Evolutionary conservation across 2,329 filamentous ascomycete species (phyloP).

Genomic region (Pseudogymnoascus sp.): DNA sequence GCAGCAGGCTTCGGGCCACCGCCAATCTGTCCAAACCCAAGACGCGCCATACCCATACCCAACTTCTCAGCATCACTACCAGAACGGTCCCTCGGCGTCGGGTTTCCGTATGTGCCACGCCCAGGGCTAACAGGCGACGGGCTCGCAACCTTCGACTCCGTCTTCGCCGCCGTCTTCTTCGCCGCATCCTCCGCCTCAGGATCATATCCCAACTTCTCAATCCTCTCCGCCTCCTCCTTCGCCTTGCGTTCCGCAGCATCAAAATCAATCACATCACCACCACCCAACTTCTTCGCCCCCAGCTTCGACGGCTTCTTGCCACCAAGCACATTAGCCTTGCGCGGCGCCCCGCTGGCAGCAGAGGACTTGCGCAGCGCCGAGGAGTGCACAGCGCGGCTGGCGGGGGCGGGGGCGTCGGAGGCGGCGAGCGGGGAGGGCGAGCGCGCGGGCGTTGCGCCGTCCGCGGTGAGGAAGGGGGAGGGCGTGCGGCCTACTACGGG

Average conservation of each 20-base stretch:
- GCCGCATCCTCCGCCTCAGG: constrained; percentile 66
- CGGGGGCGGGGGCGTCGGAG: constrained; percentile 49
- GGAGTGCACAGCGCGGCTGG: constrained; percentile 67
- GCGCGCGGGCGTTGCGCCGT: constrained; percentile 62
- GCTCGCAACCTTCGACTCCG: constrained; percentile 45
- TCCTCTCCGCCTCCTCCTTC: constrained; percentile 92
- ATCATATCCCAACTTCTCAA: constrained; percentile 91
- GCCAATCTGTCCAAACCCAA: constrained; percentile 83
- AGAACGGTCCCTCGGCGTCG: constrained; percentile 49
- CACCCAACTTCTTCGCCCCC: constrained; percentile 78
- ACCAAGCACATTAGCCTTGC: constrained; percentile 78
- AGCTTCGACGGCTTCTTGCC: constrained; percentile 77
- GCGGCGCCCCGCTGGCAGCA: constrained; percentile 50
- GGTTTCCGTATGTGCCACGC: constrained; percentile 53
- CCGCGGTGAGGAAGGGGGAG: constrained; percentile 81
- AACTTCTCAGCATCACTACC: constrained; percentile 78
- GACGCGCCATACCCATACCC: constrained; percentile 76
- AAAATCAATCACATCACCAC: constrained; percentile 76
- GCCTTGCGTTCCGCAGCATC: constrained; percentile 96
- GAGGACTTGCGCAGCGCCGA: constrained; percentile 72
- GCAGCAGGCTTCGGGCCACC: constrained; percentile 49
- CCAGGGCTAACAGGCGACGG: constrained; percentile 67
- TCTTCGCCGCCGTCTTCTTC: constrained; percentile 33
- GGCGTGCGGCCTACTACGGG: constrained; percentile 69
- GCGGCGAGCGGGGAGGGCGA: constrained; percentile 74